These are phyloP conservation scores for Lepraria neglecta DNA, from an alignment of 495 filamentous ascomycete genomes.

Conservation along the genomic window DNA sequence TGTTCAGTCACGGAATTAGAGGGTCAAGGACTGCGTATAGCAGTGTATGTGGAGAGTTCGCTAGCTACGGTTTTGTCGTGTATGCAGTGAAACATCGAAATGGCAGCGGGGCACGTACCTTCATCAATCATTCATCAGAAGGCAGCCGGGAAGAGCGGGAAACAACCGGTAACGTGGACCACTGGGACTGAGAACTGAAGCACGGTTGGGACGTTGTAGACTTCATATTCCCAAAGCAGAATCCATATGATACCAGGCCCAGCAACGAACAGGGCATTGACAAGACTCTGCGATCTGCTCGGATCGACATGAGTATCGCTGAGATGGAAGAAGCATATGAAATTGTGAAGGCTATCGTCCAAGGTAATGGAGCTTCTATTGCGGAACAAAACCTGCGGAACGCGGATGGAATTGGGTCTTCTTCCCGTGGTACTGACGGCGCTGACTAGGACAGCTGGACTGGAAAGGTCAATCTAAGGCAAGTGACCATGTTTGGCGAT, in stretches of 20 bases:
- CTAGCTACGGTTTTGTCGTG: conserved; percentile 43
- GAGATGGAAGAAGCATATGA: conserved; percentile 40
- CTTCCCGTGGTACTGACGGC: conserved; percentile 33
- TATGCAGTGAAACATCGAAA: conserved; percentile 41
- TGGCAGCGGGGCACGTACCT: conserved; percentile 38
- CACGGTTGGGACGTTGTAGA: conserved; percentile 35
- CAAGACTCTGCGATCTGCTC: conserved; percentile 36
- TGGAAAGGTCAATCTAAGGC: conserved; percentile 29
- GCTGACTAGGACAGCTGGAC: conserved; percentile 38
- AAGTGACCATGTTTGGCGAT: conserved; percentile 22
- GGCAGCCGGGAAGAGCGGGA: conserved; percentile 30
- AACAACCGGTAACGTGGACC: conserved; percentile 17
- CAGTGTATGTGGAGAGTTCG: conserved; percentile 40
- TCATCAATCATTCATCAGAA: conserved; percentile 36
- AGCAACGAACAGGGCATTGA: conserved; percentile 36
- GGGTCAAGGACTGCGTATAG: conserved; percentile 40
- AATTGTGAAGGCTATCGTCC: conserved; percentile 31
- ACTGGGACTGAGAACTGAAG: conserved; percentile 24
- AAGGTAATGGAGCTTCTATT: conserved; percentile 32
- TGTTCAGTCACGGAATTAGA: conserved; percentile 45
- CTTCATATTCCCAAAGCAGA: conserved; percentile 41
- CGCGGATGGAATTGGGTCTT: conserved; percentile 46
- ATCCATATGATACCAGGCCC: conserved; percentile 38
- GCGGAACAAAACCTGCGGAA: conserved; percentile 42
- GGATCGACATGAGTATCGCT: conserved; percentile 38